phyloP scores from a whole-genome alignment of 495 filamentous ascomycete genomes.

The Penicillium angulare region DNA sequence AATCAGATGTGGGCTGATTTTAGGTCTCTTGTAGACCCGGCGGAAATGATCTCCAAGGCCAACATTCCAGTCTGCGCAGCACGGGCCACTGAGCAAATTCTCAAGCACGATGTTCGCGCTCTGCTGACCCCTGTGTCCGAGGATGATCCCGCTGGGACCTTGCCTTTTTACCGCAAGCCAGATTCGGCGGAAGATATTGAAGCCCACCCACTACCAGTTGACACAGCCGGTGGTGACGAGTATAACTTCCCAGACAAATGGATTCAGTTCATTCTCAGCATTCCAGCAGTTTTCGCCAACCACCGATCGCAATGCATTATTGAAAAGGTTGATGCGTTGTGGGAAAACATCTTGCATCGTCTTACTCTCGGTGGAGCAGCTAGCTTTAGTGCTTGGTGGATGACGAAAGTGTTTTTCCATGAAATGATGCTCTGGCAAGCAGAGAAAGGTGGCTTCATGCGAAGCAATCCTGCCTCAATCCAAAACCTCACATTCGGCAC shows the following conservation, averaged over 20 bases:
- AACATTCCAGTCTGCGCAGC: conserved; percentile 44
- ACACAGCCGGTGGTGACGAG: conserved; percentile 35
- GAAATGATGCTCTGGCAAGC: conserved; percentile 93
- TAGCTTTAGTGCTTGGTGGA: conserved; percentile 96
- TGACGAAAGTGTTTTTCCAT: conserved; percentile 95
- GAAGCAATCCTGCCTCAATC: conserved; percentile 48
- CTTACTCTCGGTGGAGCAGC: conserved; percentile 74
- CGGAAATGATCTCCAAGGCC: conserved; percentile 43
- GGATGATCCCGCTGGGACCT: conserved; percentile 25
- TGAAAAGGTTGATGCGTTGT: conserved; percentile 43
- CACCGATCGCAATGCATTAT: conserved; percentile 56
- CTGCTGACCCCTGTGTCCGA: conserved; percentile 55
- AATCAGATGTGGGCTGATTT: conserved; percentile 92
- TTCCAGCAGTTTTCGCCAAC: conserved; percentile 75
- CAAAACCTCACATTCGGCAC: conserved; percentile 40
- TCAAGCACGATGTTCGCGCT: conserved; percentile 71
- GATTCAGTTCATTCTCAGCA: conserved; percentile 73
- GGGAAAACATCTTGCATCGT: conserved; percentile 45
- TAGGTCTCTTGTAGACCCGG: conserved; percentile 73
- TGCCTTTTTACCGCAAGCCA: conserved; percentile 41
- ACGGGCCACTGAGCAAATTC: conserved; percentile 57
- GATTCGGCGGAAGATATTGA: conserved; percentile 39
- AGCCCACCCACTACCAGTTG: conserved; percentile 36
- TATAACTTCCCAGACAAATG: conserved; percentile 79
- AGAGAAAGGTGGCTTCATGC: conserved; percentile 89